A percentile compares a stretch with the other conserved stretches of the same genome.
phyloP scores from a whole-genome alignment of 306 rosid genomes.

The Cicer chorassanicum region DNA sequence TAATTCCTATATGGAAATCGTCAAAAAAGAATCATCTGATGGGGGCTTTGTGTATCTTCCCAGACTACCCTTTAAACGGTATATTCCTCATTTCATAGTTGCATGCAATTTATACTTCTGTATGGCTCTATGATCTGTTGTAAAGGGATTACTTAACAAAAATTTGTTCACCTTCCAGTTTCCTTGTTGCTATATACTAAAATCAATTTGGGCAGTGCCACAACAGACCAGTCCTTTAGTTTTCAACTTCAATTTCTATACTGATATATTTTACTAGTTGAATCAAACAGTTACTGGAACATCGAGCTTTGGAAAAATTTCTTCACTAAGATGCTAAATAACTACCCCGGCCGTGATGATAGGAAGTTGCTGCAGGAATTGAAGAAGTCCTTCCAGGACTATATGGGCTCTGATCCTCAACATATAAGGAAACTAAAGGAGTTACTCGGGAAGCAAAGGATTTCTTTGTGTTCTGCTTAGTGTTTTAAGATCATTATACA shows the following conservation, averaged over 20 bases:
- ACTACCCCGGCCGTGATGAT: constrained; percentile 55
- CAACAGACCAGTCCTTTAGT: constrained; percentile 20
- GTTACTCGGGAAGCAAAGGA: constrained; percentile 79
- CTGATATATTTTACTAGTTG: constrained; percentile 43
- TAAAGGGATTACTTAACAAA: constrained; percentile 17
- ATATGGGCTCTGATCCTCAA: constrained; percentile 73
- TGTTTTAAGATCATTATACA: constrained; percentile 35
- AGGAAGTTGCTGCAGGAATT: constrained; percentile 60
- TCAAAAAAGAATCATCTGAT: constrained; percentile 67
- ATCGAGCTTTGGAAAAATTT: constrained; percentile 83
- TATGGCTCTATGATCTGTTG: constrained; percentile 26
- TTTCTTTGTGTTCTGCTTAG: constrained; percentile 78
- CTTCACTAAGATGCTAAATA: constrained; percentile 80
- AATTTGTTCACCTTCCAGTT: neutral
- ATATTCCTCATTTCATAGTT: constrained; percentile 34
- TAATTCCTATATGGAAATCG: constrained; percentile 74
- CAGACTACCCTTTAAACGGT: constrained; percentile 77
- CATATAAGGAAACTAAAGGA: constrained; percentile 71
- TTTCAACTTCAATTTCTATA: constrained; percentile 31
- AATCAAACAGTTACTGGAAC: constrained; percentile 81
- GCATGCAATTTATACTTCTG: constrained; percentile 34
- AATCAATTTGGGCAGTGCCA: constrained; percentile 33
- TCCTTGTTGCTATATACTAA: neutral
- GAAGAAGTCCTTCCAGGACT: constrained; percentile 77
- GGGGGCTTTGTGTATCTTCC: constrained; percentile 68